Evolutionary conservation across 2,329 filamentous ascomycete species (phyloP).

Genomic region (Cladosporium oxysporum): DNA sequence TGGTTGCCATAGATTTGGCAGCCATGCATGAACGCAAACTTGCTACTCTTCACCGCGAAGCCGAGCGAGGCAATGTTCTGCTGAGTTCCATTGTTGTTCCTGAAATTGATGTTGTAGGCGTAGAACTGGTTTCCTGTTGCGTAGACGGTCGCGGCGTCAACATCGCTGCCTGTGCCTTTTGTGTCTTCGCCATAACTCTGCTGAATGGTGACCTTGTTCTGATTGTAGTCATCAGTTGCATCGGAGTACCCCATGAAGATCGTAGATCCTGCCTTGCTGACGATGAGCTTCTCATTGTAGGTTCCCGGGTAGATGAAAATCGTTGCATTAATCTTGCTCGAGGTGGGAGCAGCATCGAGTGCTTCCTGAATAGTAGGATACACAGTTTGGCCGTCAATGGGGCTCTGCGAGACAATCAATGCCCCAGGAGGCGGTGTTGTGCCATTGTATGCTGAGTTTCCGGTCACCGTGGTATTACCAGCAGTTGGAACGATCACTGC

Average conservation of each 20-base stretch:
- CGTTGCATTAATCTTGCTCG: conserved; percentile 41
- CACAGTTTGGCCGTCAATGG: conserved; percentile 39
- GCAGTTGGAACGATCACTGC: conserved; percentile 24
- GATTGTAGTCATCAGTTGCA: conserved; percentile 40
- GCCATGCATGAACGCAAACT: conserved; percentile 42
- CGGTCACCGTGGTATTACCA: conserved; percentile 32
- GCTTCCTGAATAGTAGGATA: conserved; percentile 43
- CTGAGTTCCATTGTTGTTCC: conserved; percentile 42
- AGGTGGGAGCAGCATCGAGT: conserved; percentile 39
- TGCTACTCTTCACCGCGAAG: conserved; percentile 46
- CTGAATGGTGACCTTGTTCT: conserved; percentile 42
- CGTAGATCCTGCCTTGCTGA: conserved; percentile 43
- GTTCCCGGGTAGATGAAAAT: conserved; percentile 46
- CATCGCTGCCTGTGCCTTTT: conserved; percentile 39
- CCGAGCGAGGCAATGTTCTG: conserved; percentile 43
- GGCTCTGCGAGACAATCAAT: conserved; percentile 42
- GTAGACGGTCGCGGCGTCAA: conserved; percentile 44
- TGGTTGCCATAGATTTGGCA: conserved; percentile 44
- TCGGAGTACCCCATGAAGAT: conserved; percentile 44
- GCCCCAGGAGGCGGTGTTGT: conserved; percentile 40
- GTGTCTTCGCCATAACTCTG: conserved; percentile 42
- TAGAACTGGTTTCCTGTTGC: conserved; percentile 45
- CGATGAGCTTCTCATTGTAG: conserved; percentile 43
- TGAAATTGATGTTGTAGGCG: conserved; percentile 45
- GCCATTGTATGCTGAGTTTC: conserved; percentile 36